Base-by-base conservation (phyloP, 495 filamentous ascomycete genomes). In the Lophiostoma macrostomum region DNA sequence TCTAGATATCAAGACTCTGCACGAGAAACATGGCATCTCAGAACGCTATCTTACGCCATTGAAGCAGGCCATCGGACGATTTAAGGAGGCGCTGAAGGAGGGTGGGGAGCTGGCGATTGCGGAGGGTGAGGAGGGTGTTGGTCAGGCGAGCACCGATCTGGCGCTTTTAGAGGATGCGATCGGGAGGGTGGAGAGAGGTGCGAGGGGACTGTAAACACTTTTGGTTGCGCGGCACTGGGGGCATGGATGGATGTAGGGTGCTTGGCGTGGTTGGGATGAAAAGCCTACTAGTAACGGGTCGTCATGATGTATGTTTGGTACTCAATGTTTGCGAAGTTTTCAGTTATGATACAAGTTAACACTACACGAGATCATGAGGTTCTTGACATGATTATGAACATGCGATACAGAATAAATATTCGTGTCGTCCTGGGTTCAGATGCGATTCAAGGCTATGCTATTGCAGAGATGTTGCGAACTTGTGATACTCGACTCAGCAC, bases 41-140 rank as follows among this genome's bases (percentile, higher is more conserved):
- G 63, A 64, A 1, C 50, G 35, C 13, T 84, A 79, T 67, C 64
- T 80, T 23, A 66, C 70, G 28, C 82, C 82, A 25, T 50, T 84
- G 53, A 41, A 63, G 32, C 64, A 73, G 22, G 72, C 69, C 1
- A 47, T 73, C 5, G 67, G 65, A 56, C 65, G 62, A 56, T 73
- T 84, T 20, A 61, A 59, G 34, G 68, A 71, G 53, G 61, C 30
- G 1, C 43, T 71, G 41, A 38, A 53, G 25, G 42, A 64, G 0
- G 68, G 63, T 1, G 65, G 65, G 0, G 68, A 64, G 48, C 34
- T 67, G 43, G 50, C 31, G 28, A 58, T 50, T 5, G 58, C 52
- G 32, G 69, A 65, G 49, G 50, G 60, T 11, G 60, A 42, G 22
- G 63, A 52, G 20, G 41, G 35, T 4, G 18, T 27, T 18, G 29